A percentile compares a stretch with the other conserved stretches of the same genome.
phyloP scores from a whole-genome alignment of 2,329 filamentous ascomycete species.

The Alternaria atra region DNA sequence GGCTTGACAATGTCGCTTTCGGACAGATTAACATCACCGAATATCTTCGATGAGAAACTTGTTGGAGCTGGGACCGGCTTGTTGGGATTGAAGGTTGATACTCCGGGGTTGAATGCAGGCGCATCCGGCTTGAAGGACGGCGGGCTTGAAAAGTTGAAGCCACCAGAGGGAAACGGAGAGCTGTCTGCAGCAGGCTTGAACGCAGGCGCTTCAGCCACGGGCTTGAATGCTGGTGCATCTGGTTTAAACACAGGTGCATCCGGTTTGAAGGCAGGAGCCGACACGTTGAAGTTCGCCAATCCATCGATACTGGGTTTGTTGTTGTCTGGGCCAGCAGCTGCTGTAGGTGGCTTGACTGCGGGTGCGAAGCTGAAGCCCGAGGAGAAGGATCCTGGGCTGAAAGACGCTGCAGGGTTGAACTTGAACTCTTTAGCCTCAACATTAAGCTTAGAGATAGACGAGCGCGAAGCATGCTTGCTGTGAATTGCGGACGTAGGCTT shows the following conservation, averaged over 20 bases:
- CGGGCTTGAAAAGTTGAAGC: conserved; percentile 37
- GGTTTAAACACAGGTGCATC: conserved; percentile 82
- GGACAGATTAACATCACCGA: conserved; percentile 60
- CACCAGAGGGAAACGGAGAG: conserved; percentile 27
- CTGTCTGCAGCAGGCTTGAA: conserved; percentile 25
- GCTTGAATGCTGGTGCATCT: conserved; percentile 60
- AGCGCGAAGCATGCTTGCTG: conserved; percentile 71
- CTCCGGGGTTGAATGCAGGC: conserved; percentile 69
- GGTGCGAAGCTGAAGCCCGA: conserved; percentile 55
- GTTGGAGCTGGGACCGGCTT: conserved; percentile 35
- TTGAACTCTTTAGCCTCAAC: conserved; percentile 88
- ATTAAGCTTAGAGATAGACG: conserved; percentile 81
- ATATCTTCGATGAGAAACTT: conserved; percentile 46
- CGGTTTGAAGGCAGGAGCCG: conserved; percentile 76
- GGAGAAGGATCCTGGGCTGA: conserved; percentile 57
- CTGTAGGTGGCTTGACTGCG: conserved; percentile 53
- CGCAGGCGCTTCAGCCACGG: conserved; percentile 18
- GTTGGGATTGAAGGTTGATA: conserved; percentile 35
- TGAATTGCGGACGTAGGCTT: conserved; percentile 46
- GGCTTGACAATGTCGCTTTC: conserved; percentile 71
- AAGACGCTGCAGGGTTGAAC: conserved; percentile 68
- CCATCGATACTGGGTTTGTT: conserved; percentile 46
- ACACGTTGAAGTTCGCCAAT: conserved; percentile 68
- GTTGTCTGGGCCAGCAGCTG: conserved; percentile 55
- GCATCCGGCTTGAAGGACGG: conserved; percentile 67